Percentiles rank a stretch among this genome's conserved stretches.
Conservation (phyloP, 345 rosid species). For the Abelmoschus esculentus region DNA sequence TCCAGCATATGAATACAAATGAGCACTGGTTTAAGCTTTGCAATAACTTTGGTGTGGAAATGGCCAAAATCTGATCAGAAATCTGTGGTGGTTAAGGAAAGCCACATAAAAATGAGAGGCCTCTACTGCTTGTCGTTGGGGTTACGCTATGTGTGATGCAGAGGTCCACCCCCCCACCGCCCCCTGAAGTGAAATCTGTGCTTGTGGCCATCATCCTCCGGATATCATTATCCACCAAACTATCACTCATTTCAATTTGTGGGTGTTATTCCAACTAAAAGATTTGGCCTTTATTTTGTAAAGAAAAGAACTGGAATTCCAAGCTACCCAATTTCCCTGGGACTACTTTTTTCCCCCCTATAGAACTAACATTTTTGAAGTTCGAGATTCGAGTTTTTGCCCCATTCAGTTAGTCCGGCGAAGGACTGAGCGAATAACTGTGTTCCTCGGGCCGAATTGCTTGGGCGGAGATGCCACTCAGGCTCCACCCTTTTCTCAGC, state of each 20-base stretch:
- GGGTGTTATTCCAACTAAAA: not conserved
- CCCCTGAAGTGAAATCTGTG: not conserved
- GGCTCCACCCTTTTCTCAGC: too few relatives aligned
- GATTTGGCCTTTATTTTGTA: not conserved
- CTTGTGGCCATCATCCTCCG: not conserved
- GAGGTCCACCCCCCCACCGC: not conserved
- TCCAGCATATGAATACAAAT: too few relatives aligned
- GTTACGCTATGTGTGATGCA: not conserved
- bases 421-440: too few relatives aligned
- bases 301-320: not conserved
- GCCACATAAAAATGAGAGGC: constrained; percentile 13
- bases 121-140: not conserved
- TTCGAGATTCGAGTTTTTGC: too few relatives aligned
- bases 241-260: not conserved
- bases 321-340: not conserved
- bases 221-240: not conserved
- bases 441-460: too few relatives aligned
- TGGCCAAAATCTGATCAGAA: constrained; percentile 7
- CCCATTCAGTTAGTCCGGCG: too few relatives aligned
- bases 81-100: not conserved
- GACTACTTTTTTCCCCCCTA: too few relatives aligned
- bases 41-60: not conserved
- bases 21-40: not conserved
- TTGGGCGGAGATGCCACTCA: too few relatives aligned
- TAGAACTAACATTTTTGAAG: too few relatives aligned